Evolutionary conservation across 495 filamentous ascomycete genomes (phyloP).

Genomic region (Penicillium odoratum): DNA sequence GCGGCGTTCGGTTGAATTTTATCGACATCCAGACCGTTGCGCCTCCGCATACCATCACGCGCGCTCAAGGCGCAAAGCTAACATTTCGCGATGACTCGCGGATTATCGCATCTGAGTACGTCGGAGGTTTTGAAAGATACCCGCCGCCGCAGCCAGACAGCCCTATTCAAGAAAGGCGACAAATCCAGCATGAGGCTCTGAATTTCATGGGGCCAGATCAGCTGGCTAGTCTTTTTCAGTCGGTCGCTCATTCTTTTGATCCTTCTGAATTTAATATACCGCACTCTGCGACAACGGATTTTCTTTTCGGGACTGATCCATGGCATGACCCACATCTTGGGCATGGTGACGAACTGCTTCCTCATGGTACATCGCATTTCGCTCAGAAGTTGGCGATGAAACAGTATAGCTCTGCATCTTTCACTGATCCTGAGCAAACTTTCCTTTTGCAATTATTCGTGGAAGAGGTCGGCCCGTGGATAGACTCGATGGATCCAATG

Average conservation of each 20-base stretch:
- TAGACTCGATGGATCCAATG: slow-evolving; percentile 85
- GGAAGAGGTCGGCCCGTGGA: slow-evolving; percentile 88
- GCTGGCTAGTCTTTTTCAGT: slow-evolving; percentile 27
- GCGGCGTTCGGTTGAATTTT: slow-evolving; percentile 88
- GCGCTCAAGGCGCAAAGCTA: slow-evolving; percentile 67
- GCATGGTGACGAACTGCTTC: slow-evolving; percentile 30
- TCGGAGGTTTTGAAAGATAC: slow-evolving; percentile 78
- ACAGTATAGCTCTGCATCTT: slow-evolving; percentile 48
- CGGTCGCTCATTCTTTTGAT: slow-evolving; percentile 30
- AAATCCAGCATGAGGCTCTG: slow-evolving; percentile 41
- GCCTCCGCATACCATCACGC: slow-evolving; percentile 62
- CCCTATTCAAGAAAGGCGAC: slow-evolving; percentile 33
- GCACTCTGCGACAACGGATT: slow-evolving; percentile 16
- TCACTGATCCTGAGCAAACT: slow-evolving; percentile 73
- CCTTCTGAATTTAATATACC: slow-evolving; percentile 20
- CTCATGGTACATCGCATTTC: slow-evolving; percentile 29
- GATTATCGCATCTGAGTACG: slow-evolving; percentile 88
- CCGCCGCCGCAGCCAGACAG: slow-evolving; percentile 48
- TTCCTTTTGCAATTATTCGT: slow-evolving; percentile 88
- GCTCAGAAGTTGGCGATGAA: slow-evolving; percentile 29
- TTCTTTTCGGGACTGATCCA: slow-evolving; percentile 19
- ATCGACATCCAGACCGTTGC: slow-evolving; percentile 77
- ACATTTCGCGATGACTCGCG: slow-evolving; percentile 87
- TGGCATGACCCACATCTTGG: slow-evolving; percentile 28
- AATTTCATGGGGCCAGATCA: slow-evolving; percentile 29